Conservation (phyloP, 441 rosid species). For the Mallotus repandus region DNA sequence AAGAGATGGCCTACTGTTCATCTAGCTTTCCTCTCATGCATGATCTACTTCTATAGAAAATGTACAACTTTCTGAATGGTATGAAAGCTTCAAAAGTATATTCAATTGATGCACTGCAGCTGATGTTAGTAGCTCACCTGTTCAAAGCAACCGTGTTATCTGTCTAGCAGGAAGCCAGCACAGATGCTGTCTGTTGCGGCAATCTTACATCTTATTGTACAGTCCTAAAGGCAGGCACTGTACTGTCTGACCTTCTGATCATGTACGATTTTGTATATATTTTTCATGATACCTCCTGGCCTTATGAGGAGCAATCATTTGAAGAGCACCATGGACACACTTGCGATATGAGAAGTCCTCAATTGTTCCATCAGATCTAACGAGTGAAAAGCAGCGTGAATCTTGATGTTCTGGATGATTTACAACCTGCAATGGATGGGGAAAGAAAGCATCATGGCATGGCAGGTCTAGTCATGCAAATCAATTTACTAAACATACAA, state of each 20-base stretch:
- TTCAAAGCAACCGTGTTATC: neutral
- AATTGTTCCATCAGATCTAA: conserved; percentile 61
- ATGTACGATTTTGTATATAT: conserved; percentile 23
- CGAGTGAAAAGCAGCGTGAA: conserved; percentile 69
- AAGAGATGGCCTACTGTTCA: conserved; percentile 24
- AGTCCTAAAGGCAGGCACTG: neutral
- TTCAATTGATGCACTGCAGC: conserved; percentile 5
- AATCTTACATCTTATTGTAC: neutral
- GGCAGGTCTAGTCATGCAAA: no score
- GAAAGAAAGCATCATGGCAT: no score
- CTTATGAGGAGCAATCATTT: conserved; percentile 64
- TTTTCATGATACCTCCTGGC: conserved; percentile 48
- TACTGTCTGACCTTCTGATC: neutral
- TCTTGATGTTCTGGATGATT: conserved; percentile 51
- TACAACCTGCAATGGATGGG: conserved; percentile 47
- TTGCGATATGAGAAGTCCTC: conserved; percentile 92
- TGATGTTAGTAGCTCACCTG: conserved; percentile 17
- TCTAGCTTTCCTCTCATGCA: conserved; percentile 21
- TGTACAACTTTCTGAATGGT: conserved; percentile 22
- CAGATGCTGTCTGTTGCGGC: neutral
- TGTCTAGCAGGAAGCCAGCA: neutral
- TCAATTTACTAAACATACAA: neutral
- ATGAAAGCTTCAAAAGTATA: conserved; percentile 10
- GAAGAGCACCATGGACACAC: conserved; percentile 71
- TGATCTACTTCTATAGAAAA: conserved; percentile 13